phyloP scores from a whole-genome alignment of 306 rosid species.

The Gleditsia sinensis region DNA sequence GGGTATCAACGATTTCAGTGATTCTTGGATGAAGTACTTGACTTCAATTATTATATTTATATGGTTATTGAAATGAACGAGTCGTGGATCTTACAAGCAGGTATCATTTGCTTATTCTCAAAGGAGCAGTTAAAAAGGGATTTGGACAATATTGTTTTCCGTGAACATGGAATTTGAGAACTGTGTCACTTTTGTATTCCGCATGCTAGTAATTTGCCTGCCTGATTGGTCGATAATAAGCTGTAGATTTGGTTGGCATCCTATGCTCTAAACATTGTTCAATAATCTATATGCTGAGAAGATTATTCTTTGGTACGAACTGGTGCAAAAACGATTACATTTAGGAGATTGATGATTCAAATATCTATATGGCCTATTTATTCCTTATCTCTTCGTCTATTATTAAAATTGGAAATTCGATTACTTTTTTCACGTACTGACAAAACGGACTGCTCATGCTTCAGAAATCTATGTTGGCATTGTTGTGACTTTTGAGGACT shows the following conservation, averaged over 20 bases:
- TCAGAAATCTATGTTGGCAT: constrained; percentile 1
- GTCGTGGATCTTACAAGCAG: neutral
- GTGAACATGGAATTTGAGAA: neutral
- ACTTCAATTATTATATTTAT: neutral
- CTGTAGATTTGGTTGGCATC: no score
- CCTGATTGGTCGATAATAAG: no score
- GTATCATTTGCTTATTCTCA: constrained; percentile 8
- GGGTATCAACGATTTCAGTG: neutral
- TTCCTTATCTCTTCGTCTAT: neutral
- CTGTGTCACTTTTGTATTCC: neutral
- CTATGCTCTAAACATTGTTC: neutral
- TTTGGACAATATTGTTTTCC: neutral
- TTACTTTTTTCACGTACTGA: constrained; percentile 9
- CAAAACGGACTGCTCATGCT: neutral
- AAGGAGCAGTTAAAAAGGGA: neutral
- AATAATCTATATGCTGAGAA: no score
- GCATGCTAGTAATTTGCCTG: no score
- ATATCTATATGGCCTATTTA: neutral
- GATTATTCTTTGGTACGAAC: neutral
- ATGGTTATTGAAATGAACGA: neutral
- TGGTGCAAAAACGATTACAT: neutral
- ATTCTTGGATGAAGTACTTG: neutral
- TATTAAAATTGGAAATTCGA: neutral
- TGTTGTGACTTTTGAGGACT: neutral
- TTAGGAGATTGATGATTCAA: neutral